Evolutionary conservation across 2,329 filamentous ascomycete genomes (phyloP), one percentile per base, ranked within the genome.

Genomic region (Chaetomiaceae sp.): DNA sequence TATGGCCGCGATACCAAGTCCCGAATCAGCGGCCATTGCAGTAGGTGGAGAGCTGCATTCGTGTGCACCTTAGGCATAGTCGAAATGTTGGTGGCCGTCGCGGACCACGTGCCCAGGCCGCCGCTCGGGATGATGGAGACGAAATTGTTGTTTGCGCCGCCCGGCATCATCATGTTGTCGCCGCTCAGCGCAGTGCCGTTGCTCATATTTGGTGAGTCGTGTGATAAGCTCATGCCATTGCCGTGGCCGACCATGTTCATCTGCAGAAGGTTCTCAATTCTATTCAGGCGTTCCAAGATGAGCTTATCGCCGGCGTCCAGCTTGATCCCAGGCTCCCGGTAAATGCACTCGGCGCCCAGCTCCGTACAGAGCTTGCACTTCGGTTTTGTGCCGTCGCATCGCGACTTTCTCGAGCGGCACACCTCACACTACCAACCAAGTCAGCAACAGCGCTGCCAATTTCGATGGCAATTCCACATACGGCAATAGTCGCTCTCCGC

Each of bases 41-140:
- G 74, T 18, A 92, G 73, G 66, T 92, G 85, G 61, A 90, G 73
- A 1, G 87, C 87, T 5, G 88, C 87, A 54, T 89, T 92, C 0
- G 87, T 91, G 68, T 92, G 89, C 14, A 86, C 78, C 69, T 90
- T 91, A 20, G 89, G 89, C 87, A 92, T 92, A 23, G 86, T 89
- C 2, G 87, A 90, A 59, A 92, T 90, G 67, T 89, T 91, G 43
- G 70, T 74, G 14, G 68, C 62, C 57, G 75, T 64, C 62, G 76
- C 65, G 65, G 76, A 80, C 86, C 86, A 90, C 3, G 86, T 88
- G 5, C 85, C 86, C 58, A 90, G 76, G 5, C 86, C 87, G 53
- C 79, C 79, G 56, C 78, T 80, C 4, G 80, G 80, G 57, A 84
- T 79, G 59, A 77, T 71, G 4, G 79, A 79, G 20, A 77, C 73